phyloP scores from a whole-genome alignment of 2,329 filamentous ascomycete species.

The Hypoxylon sp. region DNA sequence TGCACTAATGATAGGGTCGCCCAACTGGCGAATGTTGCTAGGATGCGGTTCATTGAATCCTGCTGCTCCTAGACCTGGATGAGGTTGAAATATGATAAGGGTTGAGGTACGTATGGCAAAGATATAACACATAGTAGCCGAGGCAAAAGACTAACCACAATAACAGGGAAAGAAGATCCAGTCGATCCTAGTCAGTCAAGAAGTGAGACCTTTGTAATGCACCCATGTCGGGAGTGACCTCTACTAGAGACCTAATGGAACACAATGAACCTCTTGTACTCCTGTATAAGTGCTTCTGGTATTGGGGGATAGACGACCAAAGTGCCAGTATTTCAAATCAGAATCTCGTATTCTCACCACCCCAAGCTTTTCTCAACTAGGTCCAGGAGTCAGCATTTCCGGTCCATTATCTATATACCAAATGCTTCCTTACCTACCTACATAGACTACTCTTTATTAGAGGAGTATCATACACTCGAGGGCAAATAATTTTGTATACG shows the following conservation, averaged over 20 bases:
- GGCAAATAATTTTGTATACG: background rate
- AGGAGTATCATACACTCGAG: background rate
- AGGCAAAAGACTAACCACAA: constrained; percentile 10
- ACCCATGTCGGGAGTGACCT: background rate
- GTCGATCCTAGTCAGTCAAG: constrained; percentile 2
- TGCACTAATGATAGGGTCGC: constrained; percentile 15
- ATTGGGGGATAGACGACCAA: background rate
- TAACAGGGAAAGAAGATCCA: constrained; percentile 14
- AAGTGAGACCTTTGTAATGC: constrained; percentile 12
- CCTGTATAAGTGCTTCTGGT: background rate
- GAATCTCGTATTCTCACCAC: background rate
- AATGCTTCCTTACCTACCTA: too few relatives aligned
- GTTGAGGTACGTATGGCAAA: constrained; percentile 7
- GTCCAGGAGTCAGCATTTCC: too few relatives aligned
- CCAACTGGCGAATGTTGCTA: constrained; percentile 12
- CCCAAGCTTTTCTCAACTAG: background rate
- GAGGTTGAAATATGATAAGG: background rate
- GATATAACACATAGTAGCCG: background rate
- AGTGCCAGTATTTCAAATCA: background rate
- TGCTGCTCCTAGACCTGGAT: constrained; percentile 1
- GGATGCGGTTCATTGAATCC: constrained; percentile 20
- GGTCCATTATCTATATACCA: too few relatives aligned
- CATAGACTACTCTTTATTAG: background rate
- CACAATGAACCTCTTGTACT: background rate
- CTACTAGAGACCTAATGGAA: background rate